Evolutionary conservation across 306 rosid genomes (phyloP).

Genomic region (Ziziphus jujuba): DNA sequence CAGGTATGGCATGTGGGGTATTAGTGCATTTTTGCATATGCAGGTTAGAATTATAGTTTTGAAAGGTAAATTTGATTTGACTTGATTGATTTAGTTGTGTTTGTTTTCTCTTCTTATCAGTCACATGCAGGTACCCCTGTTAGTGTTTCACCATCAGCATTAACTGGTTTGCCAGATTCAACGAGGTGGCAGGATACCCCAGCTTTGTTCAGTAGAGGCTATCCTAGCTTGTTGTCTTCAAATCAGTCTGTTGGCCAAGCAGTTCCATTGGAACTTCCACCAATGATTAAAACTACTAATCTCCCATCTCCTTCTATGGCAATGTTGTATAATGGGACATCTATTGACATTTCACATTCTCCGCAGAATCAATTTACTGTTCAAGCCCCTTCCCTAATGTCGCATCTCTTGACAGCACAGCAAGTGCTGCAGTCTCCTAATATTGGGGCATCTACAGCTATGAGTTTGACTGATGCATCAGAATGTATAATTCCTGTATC

Average conservation of each 20-base stretch:
- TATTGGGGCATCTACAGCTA: slow-evolving; percentile 34
- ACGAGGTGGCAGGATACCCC: slow-evolving; percentile 47
- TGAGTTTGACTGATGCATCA: slow-evolving; percentile 34
- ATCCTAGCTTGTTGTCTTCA: slow-evolving; percentile 41
- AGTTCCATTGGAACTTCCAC: slow-evolving; percentile 33
- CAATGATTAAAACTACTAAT: slow-evolving; percentile 34
- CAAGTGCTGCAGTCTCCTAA: slow-evolving; percentile 34
- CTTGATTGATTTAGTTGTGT: neutral
- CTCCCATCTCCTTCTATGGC: slow-evolving; percentile 39
- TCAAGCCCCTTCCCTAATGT: slow-evolving; percentile 32
- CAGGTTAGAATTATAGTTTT: neutral
- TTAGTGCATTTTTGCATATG: neutral
- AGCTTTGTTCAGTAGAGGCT: slow-evolving; percentile 34
- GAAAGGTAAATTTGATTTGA: neutral
- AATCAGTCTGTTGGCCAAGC: slow-evolving; percentile 35
- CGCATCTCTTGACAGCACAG: slow-evolving; percentile 34
- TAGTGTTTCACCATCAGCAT: slow-evolving; percentile 31
- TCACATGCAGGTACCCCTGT: slow-evolving; percentile 37
- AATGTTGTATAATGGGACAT: slow-evolving; percentile 29
- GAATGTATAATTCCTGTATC: slow-evolving; percentile 36
- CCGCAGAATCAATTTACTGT: slow-evolving; percentile 31
- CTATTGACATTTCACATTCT: slow-evolving; percentile 30
- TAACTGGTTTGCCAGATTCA: slow-evolving; percentile 41
- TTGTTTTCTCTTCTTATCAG: slow-evolving; percentile 29
- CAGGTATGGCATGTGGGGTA: slow-evolving; percentile 34